These are phyloP conservation scores for Bassia scoparia DNA, from an alignment of 148 eudicot species.

Conservation along the genomic window DNA sequence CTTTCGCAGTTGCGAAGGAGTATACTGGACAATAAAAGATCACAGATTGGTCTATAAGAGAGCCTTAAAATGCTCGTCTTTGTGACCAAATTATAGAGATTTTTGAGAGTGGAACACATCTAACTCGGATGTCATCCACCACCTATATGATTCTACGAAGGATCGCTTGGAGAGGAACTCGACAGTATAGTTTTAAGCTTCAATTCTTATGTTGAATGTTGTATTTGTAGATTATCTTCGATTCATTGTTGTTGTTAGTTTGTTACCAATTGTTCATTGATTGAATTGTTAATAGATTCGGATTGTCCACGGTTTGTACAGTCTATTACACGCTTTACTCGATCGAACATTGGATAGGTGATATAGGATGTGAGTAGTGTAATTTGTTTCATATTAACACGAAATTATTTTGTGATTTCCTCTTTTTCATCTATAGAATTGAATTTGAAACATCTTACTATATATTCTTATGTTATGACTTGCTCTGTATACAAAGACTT, in stretches of 20 bases:
- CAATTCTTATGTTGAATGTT: slow-evolving; percentile 14
- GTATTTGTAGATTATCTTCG: slow-evolving; percentile 21
- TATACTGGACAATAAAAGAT: slow-evolving; percentile 24
- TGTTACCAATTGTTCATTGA: slow-evolving; percentile 15
- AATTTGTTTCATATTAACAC: slow-evolving; percentile 10
- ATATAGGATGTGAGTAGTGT: slow-evolving; percentile 13
- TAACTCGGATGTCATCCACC: slow-evolving; percentile 16
- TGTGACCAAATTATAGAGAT: slow-evolving; percentile 6
- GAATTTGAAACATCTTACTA: not conserved
- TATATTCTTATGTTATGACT: no score
- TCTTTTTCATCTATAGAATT: not conserved
- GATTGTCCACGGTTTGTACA: slow-evolving; percentile 15
- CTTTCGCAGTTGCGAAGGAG: slow-evolving; percentile 18
- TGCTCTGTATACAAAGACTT: no score
- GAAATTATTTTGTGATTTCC: not conserved
- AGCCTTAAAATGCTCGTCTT: not conserved
- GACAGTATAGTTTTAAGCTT: slow-evolving; percentile 24
- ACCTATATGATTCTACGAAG: not conserved
- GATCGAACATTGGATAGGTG: slow-evolving; percentile 10
- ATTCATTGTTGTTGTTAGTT: slow-evolving; percentile 22
- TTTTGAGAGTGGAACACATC: not conserved
- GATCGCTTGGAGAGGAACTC: slow-evolving; percentile 20
- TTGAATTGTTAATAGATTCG: slow-evolving; percentile 24
- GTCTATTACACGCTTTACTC: slow-evolving; percentile 12
- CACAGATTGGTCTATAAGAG: slow-evolving; percentile 13